These are phyloP conservation scores for Alternaria sp. DNA, from an alignment of 2,329 filamentous ascomycete genomes.

Conservation along the genomic window DNA sequence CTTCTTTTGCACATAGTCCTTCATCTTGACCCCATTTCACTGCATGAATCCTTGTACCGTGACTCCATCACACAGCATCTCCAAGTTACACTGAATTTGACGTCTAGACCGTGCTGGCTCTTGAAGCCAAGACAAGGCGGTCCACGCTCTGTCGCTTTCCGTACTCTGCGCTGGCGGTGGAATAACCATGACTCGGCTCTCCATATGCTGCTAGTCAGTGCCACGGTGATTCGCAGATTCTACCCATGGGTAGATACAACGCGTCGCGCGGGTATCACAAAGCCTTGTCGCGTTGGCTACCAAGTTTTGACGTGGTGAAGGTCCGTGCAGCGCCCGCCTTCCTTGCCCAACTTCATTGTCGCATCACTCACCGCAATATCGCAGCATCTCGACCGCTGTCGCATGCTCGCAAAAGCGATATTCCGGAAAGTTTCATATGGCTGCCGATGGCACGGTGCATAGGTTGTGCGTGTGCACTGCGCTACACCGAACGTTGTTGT, in stretches of 20 bases:
- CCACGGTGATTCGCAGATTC: constrained; percentile 1
- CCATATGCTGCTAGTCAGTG: not conserved
- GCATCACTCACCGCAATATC: constrained; percentile 16
- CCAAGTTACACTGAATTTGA: not conserved
- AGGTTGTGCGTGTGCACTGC: constrained; percentile 21
- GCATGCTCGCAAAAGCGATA: constrained; percentile 21
- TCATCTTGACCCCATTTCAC: not conserved
- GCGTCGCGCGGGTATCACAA: constrained; percentile 14
- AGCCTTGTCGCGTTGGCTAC: constrained; percentile 8
- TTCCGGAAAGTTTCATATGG: constrained; percentile 22
- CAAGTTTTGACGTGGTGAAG: constrained; percentile 7
- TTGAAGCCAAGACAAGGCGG: not conserved
- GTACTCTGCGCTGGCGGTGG: constrained; percentile 9
- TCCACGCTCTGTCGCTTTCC: not conserved
- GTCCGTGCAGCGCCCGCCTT: constrained; percentile 19
- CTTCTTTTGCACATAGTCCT: not conserved
- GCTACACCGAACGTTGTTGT: constrained; percentile 28
- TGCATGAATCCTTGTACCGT: not conserved
- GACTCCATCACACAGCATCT: not conserved
- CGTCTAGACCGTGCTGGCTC: not conserved
- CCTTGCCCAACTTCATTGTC: not conserved
- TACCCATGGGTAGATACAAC: constrained; percentile 8
- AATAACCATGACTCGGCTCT: not conserved
- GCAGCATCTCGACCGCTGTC: constrained; percentile 14
- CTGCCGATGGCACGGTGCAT: constrained; percentile 26